Base-by-base conservation (phyloP, 2,329 filamentous ascomycete species). In the Rosellinia necatrix region DNA sequence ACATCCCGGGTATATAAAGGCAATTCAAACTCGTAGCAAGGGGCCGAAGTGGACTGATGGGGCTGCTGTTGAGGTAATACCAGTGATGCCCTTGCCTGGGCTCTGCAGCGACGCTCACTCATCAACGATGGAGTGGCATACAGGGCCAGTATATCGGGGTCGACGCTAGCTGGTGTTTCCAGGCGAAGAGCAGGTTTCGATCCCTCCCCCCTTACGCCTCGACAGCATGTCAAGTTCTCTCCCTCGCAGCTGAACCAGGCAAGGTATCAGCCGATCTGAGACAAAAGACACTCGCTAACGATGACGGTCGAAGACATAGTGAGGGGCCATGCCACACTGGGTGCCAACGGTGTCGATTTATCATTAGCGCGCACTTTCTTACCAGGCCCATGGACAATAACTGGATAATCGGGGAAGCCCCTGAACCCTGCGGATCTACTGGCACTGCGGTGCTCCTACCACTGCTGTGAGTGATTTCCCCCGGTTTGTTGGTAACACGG, bases 61-160 rank as follows among this genome's bases (percentile, higher is more conserved):
- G 43, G 38, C 38, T 49, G 46, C 46, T 15, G 22, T 54, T 57
- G 47, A 61, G 56, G 59, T 61, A 41, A 54, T 61, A 61, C 59
- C 49, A 53, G 42, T 43, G 48, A 37, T 47, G 30, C 59, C 53
- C 53, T 61, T 57, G 53, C 53, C 53, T 57, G 29, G 42, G 29
- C 17, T 38, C 30, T 54, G 37, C 50, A 42, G 17, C 22, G 41
- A 51, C 34, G 17, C 42, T 38, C 37, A 13, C 42, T 29, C 49
- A 19, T 54, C 50, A 38, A 47, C 21, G 49, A 53, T 6, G 25
- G 41, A 21, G 19, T 53, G 32, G 43, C n/a, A 52, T 41, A n/a
- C n/a, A n/a, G n/a, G n/a, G n/a, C n/a, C n/a, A n/a, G n/a, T n/a
- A n/a, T n/a, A n/a, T n/a, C n/a, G n/a, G n/a, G n/a, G n/a, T n/a